Percentiles rank a stretch among this genome's conserved stretches.
Evolutionary conservation across 495 filamentous ascomycete genomes (phyloP).

Genomic region (Penicillium ochrochloron): DNA sequence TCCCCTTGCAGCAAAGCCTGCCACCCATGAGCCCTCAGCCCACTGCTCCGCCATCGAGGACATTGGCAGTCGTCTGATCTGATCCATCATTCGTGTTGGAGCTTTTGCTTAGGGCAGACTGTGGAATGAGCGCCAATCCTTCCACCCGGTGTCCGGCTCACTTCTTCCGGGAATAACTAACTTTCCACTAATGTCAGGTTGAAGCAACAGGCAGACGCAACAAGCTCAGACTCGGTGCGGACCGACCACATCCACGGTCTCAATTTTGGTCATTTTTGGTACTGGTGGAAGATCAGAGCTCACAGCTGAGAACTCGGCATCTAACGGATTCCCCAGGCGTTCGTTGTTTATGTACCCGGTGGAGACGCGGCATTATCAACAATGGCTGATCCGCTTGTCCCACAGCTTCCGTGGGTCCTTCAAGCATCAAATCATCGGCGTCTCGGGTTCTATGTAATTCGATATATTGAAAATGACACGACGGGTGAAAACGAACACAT

Average conservation of each 20-base stretch:
- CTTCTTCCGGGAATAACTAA: not conserved
- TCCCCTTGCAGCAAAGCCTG: slow-evolving; percentile 13
- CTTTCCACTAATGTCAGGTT: not conserved
- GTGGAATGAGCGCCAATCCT: slow-evolving; percentile 1
- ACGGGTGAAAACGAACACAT: slow-evolving; percentile 21
- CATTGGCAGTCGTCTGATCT: slow-evolving; percentile 18
- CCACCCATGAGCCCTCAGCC: slow-evolving; percentile 10
- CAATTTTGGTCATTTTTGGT: not conserved
- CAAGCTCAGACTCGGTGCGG: not conserved
- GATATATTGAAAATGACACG: slow-evolving; percentile 13
- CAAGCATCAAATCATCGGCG: slow-evolving; percentile 8
- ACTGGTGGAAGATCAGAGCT: not conserved
- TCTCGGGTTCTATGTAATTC: slow-evolving; percentile 20
- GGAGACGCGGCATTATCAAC: slow-evolving; percentile 6
- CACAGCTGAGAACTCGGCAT: not conserved
- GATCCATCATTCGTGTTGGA: slow-evolving; percentile 20
- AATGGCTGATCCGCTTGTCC: slow-evolving; percentile 25
- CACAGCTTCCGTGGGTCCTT: slow-evolving; percentile 22
- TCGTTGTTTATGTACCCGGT: slow-evolving; percentile 1
- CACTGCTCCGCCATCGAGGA: not conserved
- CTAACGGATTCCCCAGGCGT: slow-evolving; percentile 2
- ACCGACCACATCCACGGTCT: slow-evolving; percentile 1
- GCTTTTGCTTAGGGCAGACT: not conserved
- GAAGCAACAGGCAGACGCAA: not conserved
- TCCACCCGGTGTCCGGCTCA: not conserved